Percentiles rank a stretch among this genome's conserved stretches.
Conservation (phyloP, 2,329 filamentous ascomycete species). For the Paecilomyces sp. region DNA sequence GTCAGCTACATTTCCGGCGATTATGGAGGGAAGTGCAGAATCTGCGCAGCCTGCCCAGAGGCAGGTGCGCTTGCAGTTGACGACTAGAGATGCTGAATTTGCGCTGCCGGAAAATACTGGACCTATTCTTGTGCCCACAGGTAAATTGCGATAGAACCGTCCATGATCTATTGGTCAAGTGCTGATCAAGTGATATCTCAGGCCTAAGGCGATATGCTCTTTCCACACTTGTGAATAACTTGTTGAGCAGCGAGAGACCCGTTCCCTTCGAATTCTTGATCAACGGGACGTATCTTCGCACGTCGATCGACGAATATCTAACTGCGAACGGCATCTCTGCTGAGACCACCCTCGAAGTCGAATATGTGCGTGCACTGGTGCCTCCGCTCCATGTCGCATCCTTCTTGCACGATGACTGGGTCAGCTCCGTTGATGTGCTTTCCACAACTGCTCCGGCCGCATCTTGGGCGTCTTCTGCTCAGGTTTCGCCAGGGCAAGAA, state of each 20-base stretch:
- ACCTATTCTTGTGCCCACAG: constrained; percentile 51
- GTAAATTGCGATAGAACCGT: constrained; percentile 27
- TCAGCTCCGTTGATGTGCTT: constrained; percentile 76
- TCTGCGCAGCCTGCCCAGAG: constrained; percentile 23
- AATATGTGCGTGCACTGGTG: constrained; percentile 87
- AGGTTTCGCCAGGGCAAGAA: constrained; percentile 51
- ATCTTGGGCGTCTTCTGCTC: constrained; percentile 46
- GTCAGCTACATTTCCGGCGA: constrained; percentile 17
- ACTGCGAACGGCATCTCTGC: constrained; percentile 77
- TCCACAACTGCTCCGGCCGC: constrained; percentile 59
- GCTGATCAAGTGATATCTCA: constrained; percentile 13
- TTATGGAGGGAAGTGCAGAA: constrained; percentile 11
- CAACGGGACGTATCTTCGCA: constrained; percentile 84
- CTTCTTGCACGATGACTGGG: constrained; percentile 98
- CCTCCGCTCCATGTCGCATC: constrained; percentile 84
- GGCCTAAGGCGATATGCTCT: constrained; percentile 53
- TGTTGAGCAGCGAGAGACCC: constrained; percentile 48
- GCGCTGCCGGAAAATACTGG: constrained; percentile 48
- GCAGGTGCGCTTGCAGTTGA: constrained; percentile 51
- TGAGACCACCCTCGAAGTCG: constrained; percentile 78
- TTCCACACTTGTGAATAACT: constrained; percentile 56
- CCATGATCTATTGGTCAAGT: constrained; percentile 1
- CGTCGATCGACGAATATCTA: constrained; percentile 86
- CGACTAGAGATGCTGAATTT: constrained; percentile 46
- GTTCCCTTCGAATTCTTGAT: constrained; percentile 79